Evolutionary conservation across 495 filamentous ascomycete species (phyloP), one percentile per base, ranked within the genome.

Genomic region (Chaetomium fimeti): DNA sequence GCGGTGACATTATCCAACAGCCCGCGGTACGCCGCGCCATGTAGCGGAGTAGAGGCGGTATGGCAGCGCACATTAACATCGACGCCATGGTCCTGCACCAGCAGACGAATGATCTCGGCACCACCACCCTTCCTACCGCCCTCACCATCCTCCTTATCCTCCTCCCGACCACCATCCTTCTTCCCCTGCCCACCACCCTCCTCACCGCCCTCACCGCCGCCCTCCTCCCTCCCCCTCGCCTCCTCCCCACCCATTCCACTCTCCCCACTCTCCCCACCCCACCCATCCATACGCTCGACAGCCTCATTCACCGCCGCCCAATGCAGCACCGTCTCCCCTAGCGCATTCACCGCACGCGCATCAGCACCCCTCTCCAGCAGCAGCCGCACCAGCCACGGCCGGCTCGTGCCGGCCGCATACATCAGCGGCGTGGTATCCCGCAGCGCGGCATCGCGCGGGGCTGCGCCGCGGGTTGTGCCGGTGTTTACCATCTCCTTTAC

Each of bases 321-420:
- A 24, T 64, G 55, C 54, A 64, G 54, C 27, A 22, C 36, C 22
- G 55, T 59, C 47, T 64, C 62, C 5, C 55, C 55, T 3, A 64
- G 18, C 5, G 25, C 28, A 15, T 64, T 64, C 13, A 27, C 45
- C 16, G 29, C 12, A n/a, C 9, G 15, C n/a, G 43, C 28, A 16
- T 64, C 55, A 5, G 62, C 62, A 4, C 62, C 62, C n/a, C 42
- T 13, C 1, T 0, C 24, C 12, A 64, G 62, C 9, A 64, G 62
- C 24, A 22, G 22, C 5, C 42, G 27, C 15, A 64, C 43, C 9
- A 51, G 5, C 1, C 7, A 8, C 8, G 16, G 22, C 6, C 25
- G n/a, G 28, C 54, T 18, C 43, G 32, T 16, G 54, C 20, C 62
- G 24, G 54, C 42, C 32, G 62, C 62, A 28, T 58, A 59, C 27